Evolutionary conservation across 257 asterid species (phyloP), one percentile per base, ranked within the genome.

Genomic region (Salvia rosmarinus): DNA sequence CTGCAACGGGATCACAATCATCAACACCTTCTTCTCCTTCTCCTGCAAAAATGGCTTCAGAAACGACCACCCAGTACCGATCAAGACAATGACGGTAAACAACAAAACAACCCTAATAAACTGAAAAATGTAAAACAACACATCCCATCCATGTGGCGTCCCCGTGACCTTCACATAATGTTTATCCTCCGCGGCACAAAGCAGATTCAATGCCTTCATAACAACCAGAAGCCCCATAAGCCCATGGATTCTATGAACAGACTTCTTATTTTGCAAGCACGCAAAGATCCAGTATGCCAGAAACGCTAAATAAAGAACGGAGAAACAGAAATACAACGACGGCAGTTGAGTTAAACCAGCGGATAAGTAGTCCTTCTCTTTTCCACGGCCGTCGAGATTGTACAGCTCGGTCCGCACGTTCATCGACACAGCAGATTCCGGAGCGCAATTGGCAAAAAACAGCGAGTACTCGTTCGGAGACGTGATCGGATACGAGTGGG

Each of bases 101-200:
- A 92, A 77, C 84, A 92, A 77, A 46, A 89, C 87, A 47, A 89
- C 96, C 73, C 98, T 86, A 52, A 95, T 82, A 51, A 86, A 89
- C 90, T 91, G 99, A 76, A 95, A 95, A 50, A 91, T 82, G 84
- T 95, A 95, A 68, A 95, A 91, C 93, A 91, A 73, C 61, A 91
- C 96, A 84, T 95, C 97, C 98, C 99, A 95, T 40, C 97, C 99
- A 32, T 95, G 99, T 8, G 98, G 95, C 43, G 96, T 91, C 73
- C 99, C 99, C 0, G 97, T 89, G 67, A 83, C 91, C 87, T 95
- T 95, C 77, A 95, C 97, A 34, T 85, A 95, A 70, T 95, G 99
- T 78, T 91, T 91, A 76, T 95, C 96, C 86, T 95, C 98, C 0
- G 99, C 98, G 5, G 98, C 98, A 58, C 77, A 85, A 0, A 95